Percentiles rank a stretch among this genome's conserved stretches.
phyloP scores from a whole-genome alignment of 805 yeast genomes.

The Yamadazyma sp. region DNA sequence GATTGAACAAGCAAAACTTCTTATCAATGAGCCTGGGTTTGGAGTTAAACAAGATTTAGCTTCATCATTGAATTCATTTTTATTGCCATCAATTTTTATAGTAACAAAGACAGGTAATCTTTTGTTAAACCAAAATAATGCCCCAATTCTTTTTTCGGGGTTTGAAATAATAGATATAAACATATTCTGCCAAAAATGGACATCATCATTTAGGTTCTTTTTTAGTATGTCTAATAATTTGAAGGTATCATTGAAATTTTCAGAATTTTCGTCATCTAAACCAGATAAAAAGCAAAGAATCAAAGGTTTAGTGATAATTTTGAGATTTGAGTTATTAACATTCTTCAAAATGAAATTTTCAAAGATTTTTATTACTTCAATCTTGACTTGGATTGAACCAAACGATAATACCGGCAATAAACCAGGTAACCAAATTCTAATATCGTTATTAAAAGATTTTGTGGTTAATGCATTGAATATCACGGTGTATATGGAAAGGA shows the following conservation, averaged over 20 bases:
- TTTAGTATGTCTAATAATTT: slow-evolving; percentile 60
- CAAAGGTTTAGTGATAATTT: slow-evolving; percentile 62
- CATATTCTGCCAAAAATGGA: slow-evolving; percentile 83
- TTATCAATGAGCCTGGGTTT: slow-evolving; percentile 72
- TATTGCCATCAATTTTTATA: slow-evolving; percentile 19
- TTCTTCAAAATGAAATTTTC: slow-evolving; percentile 48
- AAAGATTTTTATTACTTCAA: slow-evolving; percentile 64
- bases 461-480: slow-evolving; percentile 64
- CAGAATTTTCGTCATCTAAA: slow-evolving; percentile 89
- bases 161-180: slow-evolving; percentile 74
- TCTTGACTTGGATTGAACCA: slow-evolving; percentile 86
- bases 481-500: slow-evolving; percentile 70
- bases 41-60: slow-evolving; percentile 66
- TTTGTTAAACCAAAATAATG: slow-evolving; percentile 68
- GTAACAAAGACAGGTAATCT: slow-evolving; percentile 60
- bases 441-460: slow-evolving; percentile 50
- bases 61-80: slow-evolving; percentile 35
- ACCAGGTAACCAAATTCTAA: slow-evolving; percentile 89
- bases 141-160: slow-evolving; percentile 80
- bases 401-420: slow-evolving; percentile 83
- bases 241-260: slow-evolving; percentile 63
- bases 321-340: slow-evolving; percentile 38
- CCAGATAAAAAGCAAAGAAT: slow-evolving; percentile 79
- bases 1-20: slow-evolving; percentile 73
- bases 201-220: slow-evolving; percentile 55